phyloP scores from a whole-genome alignment of 768 basidiomycete species.

The Coprinopsis marcescibilis region DNA sequence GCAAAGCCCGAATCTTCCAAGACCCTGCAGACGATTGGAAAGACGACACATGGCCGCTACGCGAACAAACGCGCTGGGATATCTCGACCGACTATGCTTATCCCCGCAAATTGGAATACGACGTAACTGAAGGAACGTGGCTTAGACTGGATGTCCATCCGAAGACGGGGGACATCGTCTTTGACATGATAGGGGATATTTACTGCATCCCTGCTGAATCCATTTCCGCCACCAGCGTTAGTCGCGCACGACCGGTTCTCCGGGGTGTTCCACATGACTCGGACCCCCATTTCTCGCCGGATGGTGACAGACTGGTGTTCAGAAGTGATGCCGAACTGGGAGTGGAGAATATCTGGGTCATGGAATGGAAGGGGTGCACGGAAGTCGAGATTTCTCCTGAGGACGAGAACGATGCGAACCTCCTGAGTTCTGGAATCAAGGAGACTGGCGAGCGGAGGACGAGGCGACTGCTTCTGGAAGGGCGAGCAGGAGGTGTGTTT shows the following conservation, averaged over 20 bases:
- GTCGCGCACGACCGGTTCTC: constrained; percentile 50
- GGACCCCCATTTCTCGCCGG: constrained; percentile 68
- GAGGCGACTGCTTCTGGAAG: constrained; percentile 51
- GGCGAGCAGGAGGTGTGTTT: constrained; percentile 42
- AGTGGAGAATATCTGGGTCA: constrained; percentile 71
- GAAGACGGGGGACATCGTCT: constrained; percentile 63
- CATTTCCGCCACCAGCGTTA: constrained; percentile 19
- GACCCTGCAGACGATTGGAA: constrained; percentile 37
- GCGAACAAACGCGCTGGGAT: constrained; percentile 58
- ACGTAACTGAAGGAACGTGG: constrained; percentile 74
- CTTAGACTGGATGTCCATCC: constrained; percentile 69
- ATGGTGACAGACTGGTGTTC: constrained; percentile 59
- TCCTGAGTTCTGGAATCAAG: constrained; percentile 42
- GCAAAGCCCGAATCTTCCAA: constrained; percentile 13
- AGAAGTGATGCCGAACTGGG: constrained; percentile 70
- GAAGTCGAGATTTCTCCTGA: constrained; percentile 35
- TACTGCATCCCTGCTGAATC: constrained; percentile 56
- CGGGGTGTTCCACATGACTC: constrained; percentile 64
- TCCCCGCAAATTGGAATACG: constrained; percentile 59
- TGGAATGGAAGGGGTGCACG: constrained; percentile 62
- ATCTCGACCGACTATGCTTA: constrained; percentile 73
- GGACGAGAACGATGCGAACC: constrained; percentile 34
- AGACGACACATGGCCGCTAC: constrained; percentile 59
- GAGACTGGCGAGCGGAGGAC: constrained; percentile 44
- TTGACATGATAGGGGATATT: constrained; percentile 70